Percentiles rank a stretch among this genome's conserved stretches.
These are phyloP conservation scores for Diaporthe citriasiana DNA, from an alignment of 2,329 filamentous ascomycete species.

Conservation along the genomic window DNA sequence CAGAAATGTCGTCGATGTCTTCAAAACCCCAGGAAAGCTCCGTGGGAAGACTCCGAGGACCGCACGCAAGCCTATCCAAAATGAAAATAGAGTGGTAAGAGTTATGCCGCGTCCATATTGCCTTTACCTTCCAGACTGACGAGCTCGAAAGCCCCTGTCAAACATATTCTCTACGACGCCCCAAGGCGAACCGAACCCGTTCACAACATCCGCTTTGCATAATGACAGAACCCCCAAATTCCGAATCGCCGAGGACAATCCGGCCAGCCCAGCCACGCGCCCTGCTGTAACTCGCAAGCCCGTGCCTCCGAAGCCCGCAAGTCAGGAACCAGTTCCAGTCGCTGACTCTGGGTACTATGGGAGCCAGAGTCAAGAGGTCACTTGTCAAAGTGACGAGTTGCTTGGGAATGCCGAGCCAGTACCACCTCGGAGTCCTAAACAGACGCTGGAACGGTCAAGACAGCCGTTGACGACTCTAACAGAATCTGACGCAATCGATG, in stretches of 20 bases:
- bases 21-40: conserved; percentile 91
- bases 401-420: conserved; percentile 44
- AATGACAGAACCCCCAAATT: conserved; percentile 70
- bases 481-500: conserved; percentile 42
- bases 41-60: conserved; percentile 86
- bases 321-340: conserved; percentile 51
- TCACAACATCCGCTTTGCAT: conserved; percentile 61
- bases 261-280: conserved; percentile 53
- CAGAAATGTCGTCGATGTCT: conserved; percentile 94
- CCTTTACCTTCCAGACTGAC: conserved; percentile 47
- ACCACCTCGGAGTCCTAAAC: not conserved
- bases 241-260: conserved; percentile 69
- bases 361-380: conserved; percentile 69
- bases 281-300: conserved; percentile 48
- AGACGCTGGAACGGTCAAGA: not conserved
- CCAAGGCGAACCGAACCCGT: conserved; percentile 67
- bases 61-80: conserved; percentile 69
- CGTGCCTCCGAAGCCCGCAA: conserved; percentile 53
- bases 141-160: conserved; percentile 67
- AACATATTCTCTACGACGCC: conserved; percentile 70
- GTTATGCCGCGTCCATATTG: not conserved
- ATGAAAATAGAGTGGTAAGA: conserved; percentile 75
- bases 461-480: conserved; percentile 35
- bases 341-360: conserved; percentile 81
- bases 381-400: conserved; percentile 55